Conservation (phyloP, 208 protist genomes). For the Wallacemonas sp. region DNA sequence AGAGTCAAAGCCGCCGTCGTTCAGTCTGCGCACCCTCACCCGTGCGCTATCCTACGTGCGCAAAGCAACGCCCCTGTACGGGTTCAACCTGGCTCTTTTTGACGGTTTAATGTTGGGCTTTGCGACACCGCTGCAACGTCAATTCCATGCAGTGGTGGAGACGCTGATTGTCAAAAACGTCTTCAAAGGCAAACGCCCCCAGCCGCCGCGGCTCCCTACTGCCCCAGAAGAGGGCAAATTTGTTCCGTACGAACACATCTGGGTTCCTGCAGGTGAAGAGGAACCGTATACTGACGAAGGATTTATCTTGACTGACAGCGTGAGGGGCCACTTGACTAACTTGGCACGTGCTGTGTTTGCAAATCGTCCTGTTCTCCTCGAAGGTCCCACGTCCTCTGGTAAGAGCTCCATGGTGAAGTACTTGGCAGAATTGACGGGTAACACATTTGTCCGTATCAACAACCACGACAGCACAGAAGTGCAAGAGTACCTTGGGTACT, state of each 20-base stretch:
- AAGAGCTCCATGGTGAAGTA: constrained; percentile 99
- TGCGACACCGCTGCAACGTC: constrained; percentile 93
- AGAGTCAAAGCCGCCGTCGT: constrained; percentile 94
- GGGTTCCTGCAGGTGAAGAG: constrained; percentile 80
- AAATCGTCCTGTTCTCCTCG: constrained; percentile 97
- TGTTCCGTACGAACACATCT: constrained; percentile 96
- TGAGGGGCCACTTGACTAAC: constrained; percentile 93
- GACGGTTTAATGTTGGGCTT: constrained; percentile 97
- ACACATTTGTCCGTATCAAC: constrained; percentile 99
- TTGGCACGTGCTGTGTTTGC: constrained; percentile 95
- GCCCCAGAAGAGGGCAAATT: constrained; percentile 34
- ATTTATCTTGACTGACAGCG: constrained; percentile 97
- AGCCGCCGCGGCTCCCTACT: constrained; percentile 49
- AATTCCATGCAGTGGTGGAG: constrained; percentile 88
- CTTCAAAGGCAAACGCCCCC: constrained; percentile 75
- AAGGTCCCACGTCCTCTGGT: constrained; percentile 98
- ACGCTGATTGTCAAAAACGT: constrained; percentile 89
- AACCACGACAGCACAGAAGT: constrained; percentile 99
- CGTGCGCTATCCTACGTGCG: constrained; percentile 95
- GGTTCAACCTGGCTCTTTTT: constrained; percentile 94
- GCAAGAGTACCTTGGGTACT: constrained; percentile 99
- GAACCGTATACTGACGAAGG: constrained; percentile 50
- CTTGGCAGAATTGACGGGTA: constrained; percentile 96
- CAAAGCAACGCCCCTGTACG: constrained; percentile 90
- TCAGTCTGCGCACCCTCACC: constrained; percentile 97